These are phyloP conservation scores for Selaginella tamariscina DNA, from an alignment of 75 land plant species.

Conservation along the genomic window DNA sequence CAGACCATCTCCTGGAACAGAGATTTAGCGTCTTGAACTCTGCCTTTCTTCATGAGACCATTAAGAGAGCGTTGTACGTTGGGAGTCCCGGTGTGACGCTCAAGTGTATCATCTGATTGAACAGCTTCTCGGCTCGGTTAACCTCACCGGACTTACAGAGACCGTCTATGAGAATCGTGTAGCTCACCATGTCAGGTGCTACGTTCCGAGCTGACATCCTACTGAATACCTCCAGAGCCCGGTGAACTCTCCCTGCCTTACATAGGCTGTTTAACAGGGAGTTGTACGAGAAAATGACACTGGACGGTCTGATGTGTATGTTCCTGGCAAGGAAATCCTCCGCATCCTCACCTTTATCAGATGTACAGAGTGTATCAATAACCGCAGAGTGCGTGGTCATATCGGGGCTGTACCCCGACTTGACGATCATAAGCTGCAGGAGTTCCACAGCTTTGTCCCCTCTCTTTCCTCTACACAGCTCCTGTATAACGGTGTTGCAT, in stretches of 20 bases:
- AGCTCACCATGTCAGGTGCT: slow-evolving; percentile 12
- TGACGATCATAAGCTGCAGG: not conserved
- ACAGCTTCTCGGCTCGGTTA: slow-evolving; percentile 6
- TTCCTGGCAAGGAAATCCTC: not conserved
- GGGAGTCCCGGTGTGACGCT: slow-evolving; percentile 18
- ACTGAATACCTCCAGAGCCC: not conserved
- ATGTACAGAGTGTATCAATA: not conserved
- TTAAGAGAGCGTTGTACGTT: slow-evolving; percentile 43
- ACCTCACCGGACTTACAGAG: slow-evolving; percentile 15
- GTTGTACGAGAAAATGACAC: not conserved
- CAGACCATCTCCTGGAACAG: slow-evolving; percentile 56
- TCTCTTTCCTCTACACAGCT: not conserved
- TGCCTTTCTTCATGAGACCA: slow-evolving; percentile 42
- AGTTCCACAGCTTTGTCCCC: not conserved
- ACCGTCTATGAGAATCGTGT: slow-evolving; percentile 17
- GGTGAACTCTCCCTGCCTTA: not conserved
- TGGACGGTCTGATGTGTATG: not conserved
- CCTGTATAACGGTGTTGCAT: not conserved
- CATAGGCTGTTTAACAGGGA: not conserved
- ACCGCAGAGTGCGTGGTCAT: not conserved
- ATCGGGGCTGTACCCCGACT: not conserved
- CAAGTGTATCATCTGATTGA: slow-evolving; percentile 1
- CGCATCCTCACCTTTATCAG: not conserved
- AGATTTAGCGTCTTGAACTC: slow-evolving; percentile 36
- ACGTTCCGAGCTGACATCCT: not conserved